A percentile compares a stretch with the other conserved stretches of the same genome.
These are phyloP conservation scores for Wickerhamiella parazyma DNA, from an alignment of 805 yeast genomes.

Conservation along the genomic window DNA sequence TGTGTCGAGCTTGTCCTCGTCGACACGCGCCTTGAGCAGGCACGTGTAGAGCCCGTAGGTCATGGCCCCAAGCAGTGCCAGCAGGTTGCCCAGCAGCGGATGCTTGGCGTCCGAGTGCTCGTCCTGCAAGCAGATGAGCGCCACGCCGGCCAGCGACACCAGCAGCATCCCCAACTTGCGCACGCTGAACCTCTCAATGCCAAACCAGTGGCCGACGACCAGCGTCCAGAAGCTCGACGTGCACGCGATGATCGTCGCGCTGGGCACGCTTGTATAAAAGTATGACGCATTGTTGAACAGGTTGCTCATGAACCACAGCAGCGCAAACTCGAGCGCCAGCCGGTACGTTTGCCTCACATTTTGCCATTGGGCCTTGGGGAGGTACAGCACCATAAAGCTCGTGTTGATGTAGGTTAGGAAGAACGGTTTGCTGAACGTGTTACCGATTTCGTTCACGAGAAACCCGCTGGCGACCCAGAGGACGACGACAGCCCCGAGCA, in stretches of 20 bases:
- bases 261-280: conserved; percentile 80
- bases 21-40: conserved; percentile 57
- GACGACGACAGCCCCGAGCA: conserved; percentile 61
- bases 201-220: conserved; percentile 57
- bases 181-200: conserved; percentile 53
- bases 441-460: conserved; percentile 52
- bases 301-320: conserved; percentile 85
- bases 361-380: conserved; percentile 27
- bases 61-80: conserved; percentile 78
- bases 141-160: conserved; percentile 63
- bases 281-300: conserved; percentile 78
- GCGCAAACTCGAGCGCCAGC: conserved; percentile 67
- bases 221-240: conserved; percentile 90
- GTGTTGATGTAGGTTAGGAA: conserved; percentile 87
- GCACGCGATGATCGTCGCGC: conserved; percentile 84
- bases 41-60: conserved; percentile 87
- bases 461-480: conserved; percentile 90
- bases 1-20: conserved; percentile 68
- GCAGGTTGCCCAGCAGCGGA: conserved; percentile 49
- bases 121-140: conserved; percentile 53
- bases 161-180: conserved; percentile 57
- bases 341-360: conserved; percentile 46
- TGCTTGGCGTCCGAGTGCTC: conserved; percentile 19
- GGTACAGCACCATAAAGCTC: conserved; percentile 64
- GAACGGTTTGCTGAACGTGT: conserved; percentile 73